phyloP scores from a whole-genome alignment of 805 yeast genomes.

The Scheffersomyces ergatensis region DNA sequence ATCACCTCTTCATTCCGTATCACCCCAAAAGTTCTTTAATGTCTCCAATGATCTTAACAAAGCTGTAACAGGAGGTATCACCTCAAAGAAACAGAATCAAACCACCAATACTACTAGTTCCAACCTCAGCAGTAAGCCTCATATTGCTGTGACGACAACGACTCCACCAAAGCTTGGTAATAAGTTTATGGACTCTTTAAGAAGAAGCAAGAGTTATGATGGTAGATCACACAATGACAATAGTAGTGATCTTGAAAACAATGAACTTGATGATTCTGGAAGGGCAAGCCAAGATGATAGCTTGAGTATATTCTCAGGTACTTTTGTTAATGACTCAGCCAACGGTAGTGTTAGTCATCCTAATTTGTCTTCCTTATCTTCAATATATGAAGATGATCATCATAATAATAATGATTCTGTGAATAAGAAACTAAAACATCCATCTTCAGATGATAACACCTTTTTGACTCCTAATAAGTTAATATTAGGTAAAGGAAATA shows the following conservation, averaged over 20 bases:
- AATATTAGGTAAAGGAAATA: constrained; percentile 2
- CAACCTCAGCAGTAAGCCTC: neutral
- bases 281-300: neutral
- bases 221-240: neutral
- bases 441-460: constrained; percentile 2
- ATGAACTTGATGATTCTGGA: constrained; percentile 9
- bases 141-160: constrained; percentile 1
- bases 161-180: constrained; percentile 6
- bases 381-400: constrained; percentile 22
- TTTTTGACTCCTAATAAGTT: constrained; percentile 36
- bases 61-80: constrained; percentile 4
- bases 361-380: constrained; percentile 15
- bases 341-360: constrained; percentile 4
- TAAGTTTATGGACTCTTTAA: constrained; percentile 16
- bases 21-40: constrained; percentile 34
- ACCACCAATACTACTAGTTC: neutral
- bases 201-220: neutral
- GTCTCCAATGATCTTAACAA: constrained; percentile 16
- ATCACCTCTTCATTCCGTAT: constrained; percentile 32
- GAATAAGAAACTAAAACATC: constrained; percentile 2
- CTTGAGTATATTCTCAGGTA: neutral
- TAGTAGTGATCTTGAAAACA: constrained; percentile 2
- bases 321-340: neutral
- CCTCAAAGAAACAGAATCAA: neutral
- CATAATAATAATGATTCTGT: too few species aligned